Base-by-base conservation (phyloP, 2,329 filamentous ascomycete genomes). In the Rasamsonia emersonii region DNA sequence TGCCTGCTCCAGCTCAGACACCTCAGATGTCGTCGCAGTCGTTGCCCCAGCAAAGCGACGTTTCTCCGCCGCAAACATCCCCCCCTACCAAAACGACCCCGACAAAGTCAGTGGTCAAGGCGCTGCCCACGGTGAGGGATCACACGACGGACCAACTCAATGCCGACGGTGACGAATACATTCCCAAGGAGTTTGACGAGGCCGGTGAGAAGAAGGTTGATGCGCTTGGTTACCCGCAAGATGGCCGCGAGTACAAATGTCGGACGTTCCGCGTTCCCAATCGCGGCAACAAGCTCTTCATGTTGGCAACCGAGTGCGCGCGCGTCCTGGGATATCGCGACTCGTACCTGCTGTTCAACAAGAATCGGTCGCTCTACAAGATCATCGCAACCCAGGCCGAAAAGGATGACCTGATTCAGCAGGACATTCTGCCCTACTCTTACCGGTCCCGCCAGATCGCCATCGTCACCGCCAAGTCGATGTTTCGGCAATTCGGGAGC, bases 381-480 rank as follows among this genome's bases (percentile, higher is more conserved):
- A 98, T 98, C 53, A 98, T 98, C 49, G 89, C 89, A 36, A 93
- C 82, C 40, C 89, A 96, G 56, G 70, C 81, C 17, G 91, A 98
- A 57, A 98, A 98, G 68, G 91, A 98, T 57, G 86, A 96, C 51
- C 70, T 98, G 10, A 94, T 98, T 29, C 72, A 79, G 42, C 88
- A 96, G 64, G 91, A 96, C 51, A 93, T 96, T 36, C 67, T 98
- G 13, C 91, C 91, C 0, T 98, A 96, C 59, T 95, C 89, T 3
- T 98, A 98, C 58, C 78, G 91, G 26, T 98, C 91, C n/a, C 78
- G 91, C 30, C 91, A 98, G 61, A 98, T 98, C 46, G 91, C 91
- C 31, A 95, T 98, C 41, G 91, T 98, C 25, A 96, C 91, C 1
- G 91, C 91, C 18, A 79, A 86, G 43, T 96, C 89, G 47, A 98